These are phyloP conservation scores for bread wheat (Triticum aestivum) DNA, from an alignment of 176 grass and related monocot species.

Conservation along the genomic window IWGSC_CS_RefSeq_v2.1 NC_057805.1:502199565-502200064, in stretches of 20 bases:
- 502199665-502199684: slow-evolving; percentile 25
- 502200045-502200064: neutral
- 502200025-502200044: neutral
- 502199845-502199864: slow-evolving; percentile 52
- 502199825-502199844: slow-evolving; percentile 55
- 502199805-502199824: slow-evolving; percentile 75
- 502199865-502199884: slow-evolving; percentile 69
- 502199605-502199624: slow-evolving; percentile 53
- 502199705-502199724: slow-evolving; percentile 65
- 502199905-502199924: neutral
- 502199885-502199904: neutral
- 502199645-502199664: slow-evolving; percentile 52
- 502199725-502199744: slow-evolving; percentile 59
- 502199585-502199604: slow-evolving; percentile 45
- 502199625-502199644: slow-evolving; percentile 35
- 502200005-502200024: neutral
- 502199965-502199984: neutral
- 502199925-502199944: neutral
- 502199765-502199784: slow-evolving; percentile 78
- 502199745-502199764: slow-evolving; percentile 46
- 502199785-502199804: slow-evolving; percentile 69
- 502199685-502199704: slow-evolving; percentile 61
- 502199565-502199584: slow-evolving; percentile 45
- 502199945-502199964: neutral
- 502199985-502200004: too few relatives aligned